Evolutionary conservation across 2,329 filamentous ascomycete genomes (phyloP).

Genomic region (Fusarium clavum): DNA sequence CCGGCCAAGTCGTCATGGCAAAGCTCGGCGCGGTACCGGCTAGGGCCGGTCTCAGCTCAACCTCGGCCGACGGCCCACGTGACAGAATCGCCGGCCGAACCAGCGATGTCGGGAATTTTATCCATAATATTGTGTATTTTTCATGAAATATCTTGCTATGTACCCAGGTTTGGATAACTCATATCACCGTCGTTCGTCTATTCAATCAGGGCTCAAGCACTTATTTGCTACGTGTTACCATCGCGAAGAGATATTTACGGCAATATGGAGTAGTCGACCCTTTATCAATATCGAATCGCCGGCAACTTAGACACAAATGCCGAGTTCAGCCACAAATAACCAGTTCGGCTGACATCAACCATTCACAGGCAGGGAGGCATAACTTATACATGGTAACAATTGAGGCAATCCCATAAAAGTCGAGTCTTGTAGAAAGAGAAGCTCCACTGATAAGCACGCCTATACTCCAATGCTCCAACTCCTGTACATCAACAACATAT

Average conservation of each 20-base stretch:
- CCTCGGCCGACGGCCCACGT: constrained; percentile 56
- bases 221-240: not conserved
- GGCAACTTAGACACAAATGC: constrained; percentile 33
- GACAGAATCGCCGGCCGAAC: constrained; percentile 40
- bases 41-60: constrained; percentile 58
- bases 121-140: not conserved
- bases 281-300: constrained; percentile 10
- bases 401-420: constrained; percentile 6
- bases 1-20: constrained; percentile 44
- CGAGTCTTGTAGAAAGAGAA: constrained; percentile 23
- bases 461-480: constrained; percentile 48
- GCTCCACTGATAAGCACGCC: constrained; percentile 43
- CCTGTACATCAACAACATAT: constrained; percentile 35
- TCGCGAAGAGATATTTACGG: not conserved
- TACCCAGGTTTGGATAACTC: too few species aligned
- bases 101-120: constrained; percentile 35
- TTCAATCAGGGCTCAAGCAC: not conserved
- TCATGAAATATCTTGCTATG: not conserved
- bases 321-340: constrained; percentile 31
- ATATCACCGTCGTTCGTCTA: not conserved
- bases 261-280: not conserved
- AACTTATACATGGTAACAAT: constrained; percentile 21
- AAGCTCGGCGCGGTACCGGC: constrained; percentile 52
- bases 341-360: constrained; percentile 2
- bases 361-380: constrained; percentile 7